Evolutionary conservation across 352 stramenopile species (phyloP).

Genomic region (Phytophthora multivora): DNA sequence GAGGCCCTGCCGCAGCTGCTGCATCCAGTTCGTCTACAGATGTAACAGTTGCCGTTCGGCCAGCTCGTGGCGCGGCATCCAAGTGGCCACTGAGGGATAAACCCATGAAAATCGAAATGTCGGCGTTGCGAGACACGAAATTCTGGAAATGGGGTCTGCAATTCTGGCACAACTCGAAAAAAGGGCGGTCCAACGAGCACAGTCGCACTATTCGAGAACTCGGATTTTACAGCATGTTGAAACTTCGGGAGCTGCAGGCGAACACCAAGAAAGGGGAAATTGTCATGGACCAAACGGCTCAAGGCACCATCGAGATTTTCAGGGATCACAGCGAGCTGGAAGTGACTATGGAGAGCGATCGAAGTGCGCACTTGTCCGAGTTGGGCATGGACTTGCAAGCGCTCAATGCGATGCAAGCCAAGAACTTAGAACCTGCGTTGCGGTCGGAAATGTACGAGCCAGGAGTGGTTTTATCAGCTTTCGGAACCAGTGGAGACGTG

Average conservation of each 20-base stretch:
- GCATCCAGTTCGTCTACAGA: conserved; percentile 32
- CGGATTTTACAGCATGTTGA: conserved; percentile 89
- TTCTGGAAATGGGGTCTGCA: conserved; percentile 90
- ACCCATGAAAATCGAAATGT: conserved; percentile 86
- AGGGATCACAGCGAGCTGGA: conserved; percentile 54
- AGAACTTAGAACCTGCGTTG: conserved; percentile 72
- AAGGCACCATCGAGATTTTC: conserved; percentile 87
- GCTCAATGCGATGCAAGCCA: conserved; percentile 55
- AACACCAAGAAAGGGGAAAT: conserved; percentile 79
- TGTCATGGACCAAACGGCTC: conserved; percentile 87
- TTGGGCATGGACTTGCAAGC: conserved; percentile 81
- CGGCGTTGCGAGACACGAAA: conserved; percentile 74
- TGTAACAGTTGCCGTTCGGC: conserved; percentile 28
- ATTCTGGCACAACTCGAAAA: conserved; percentile 87
- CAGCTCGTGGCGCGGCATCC: conserved; percentile 25
- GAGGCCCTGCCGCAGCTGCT: conserved; percentile 41
- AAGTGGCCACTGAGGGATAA: conserved; percentile 58
- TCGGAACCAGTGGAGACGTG: conserved; percentile 86
- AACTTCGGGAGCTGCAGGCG: conserved; percentile 78
- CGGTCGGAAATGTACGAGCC: conserved; percentile 59
- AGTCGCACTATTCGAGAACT: conserved; percentile 82
- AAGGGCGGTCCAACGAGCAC: conserved; percentile 73
- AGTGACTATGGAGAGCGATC: conserved; percentile 75
- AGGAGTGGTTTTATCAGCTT: conserved; percentile 78
- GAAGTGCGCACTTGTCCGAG: conserved; percentile 69